Evolutionary conservation across 2,329 filamentous ascomycete species (phyloP), one percentile per base, ranked within the genome.

Genomic region (Ophiostoma montium): DNA sequence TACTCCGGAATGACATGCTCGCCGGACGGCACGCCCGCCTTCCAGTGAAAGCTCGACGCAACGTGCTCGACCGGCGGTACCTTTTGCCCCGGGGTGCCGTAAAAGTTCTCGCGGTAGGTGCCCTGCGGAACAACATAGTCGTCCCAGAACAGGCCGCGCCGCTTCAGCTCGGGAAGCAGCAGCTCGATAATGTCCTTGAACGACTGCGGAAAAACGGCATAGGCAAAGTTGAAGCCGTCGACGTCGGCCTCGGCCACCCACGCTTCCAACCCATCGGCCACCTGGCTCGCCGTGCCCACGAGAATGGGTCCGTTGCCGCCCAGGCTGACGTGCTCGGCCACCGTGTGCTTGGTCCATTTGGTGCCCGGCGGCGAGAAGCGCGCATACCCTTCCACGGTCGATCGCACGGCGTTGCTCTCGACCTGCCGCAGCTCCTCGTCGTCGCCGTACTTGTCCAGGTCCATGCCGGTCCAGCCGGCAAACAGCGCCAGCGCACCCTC

Each of bases 271-370:
- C 74, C 71, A 59, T 86, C 81, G 0, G 79, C 82, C 1, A 86
- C 80, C 54, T 77, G 73, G n/a, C 69, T 61, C 0, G 82, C 67
- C 0, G 79, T 85, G 0, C 83, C 82, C 0, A 86, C 77, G 2
- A 80, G 21, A 33, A 52, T 50, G 19, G 56, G 52, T 2, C 56
- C 55, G 18, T 54, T 47, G 27, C 57, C 57, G 32, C 57, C 57
- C 19, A 59, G 46, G 39, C 44, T 52, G 41, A 58, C 50, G 43
- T 58, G 77, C 57, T 84, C 71, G 0, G 79, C 82, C 5, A 86
- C 72, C 0, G 78, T 83, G 44, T 75, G 69, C 60, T 85, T 85
- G 1, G 82, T 86, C 83, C 83, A 86, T 57, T 82, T 84, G 0
- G 72, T 52, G 47, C 57, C 50, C 32, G 46, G 43, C 12, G 48